Conservation (phyloP, 768 basidiomycete species). For the Cyclocybe aegerita region DNA sequence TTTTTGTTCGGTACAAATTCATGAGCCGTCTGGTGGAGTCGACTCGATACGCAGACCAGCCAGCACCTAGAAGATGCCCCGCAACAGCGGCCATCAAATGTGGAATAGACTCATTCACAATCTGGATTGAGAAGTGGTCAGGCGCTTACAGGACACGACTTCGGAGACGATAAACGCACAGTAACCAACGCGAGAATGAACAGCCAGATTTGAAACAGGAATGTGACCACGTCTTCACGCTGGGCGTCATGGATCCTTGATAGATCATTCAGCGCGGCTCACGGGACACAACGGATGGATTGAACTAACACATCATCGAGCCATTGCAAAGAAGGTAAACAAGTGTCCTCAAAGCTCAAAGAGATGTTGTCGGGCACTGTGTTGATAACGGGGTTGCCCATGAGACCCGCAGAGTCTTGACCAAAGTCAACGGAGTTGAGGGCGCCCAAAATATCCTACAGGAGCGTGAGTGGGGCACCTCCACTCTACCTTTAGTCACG, state of each 20-base stretch:
- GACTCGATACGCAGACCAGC: slow-evolving; percentile 47
- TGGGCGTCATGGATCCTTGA: slow-evolving; percentile 36
- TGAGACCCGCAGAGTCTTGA: background rate
- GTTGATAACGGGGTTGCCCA: background rate
- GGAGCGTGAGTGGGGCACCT: too few relatives aligned
- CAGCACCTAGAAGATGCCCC: slow-evolving; percentile 45
- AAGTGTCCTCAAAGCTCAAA: slow-evolving; percentile 19
- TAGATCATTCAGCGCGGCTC: background rate
- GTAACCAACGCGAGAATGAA: slow-evolving; percentile 44
- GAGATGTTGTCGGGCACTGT: background rate
- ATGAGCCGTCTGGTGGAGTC: slow-evolving; percentile 28
- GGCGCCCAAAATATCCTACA: background rate
- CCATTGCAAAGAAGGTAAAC: slow-evolving; percentile 46
- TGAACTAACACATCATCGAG: slow-evolving; percentile 37
- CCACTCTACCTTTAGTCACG: background rate
- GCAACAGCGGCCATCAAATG: slow-evolving; percentile 47
- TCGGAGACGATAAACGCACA: slow-evolving; percentile 26
- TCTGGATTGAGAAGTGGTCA: slow-evolving; percentile 24
- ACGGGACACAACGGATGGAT: background rate
- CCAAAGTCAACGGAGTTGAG: too few relatives aligned
- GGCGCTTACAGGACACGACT: background rate
- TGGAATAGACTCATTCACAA: slow-evolving; percentile 51
- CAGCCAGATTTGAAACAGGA: slow-evolving; percentile 49
- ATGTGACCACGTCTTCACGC: slow-evolving; percentile 47
- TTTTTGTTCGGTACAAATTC: slow-evolving; percentile 28